Base-by-base conservation (phyloP, 2,329 filamentous ascomycete genomes). In the Aureobasidium sp. region DNA sequence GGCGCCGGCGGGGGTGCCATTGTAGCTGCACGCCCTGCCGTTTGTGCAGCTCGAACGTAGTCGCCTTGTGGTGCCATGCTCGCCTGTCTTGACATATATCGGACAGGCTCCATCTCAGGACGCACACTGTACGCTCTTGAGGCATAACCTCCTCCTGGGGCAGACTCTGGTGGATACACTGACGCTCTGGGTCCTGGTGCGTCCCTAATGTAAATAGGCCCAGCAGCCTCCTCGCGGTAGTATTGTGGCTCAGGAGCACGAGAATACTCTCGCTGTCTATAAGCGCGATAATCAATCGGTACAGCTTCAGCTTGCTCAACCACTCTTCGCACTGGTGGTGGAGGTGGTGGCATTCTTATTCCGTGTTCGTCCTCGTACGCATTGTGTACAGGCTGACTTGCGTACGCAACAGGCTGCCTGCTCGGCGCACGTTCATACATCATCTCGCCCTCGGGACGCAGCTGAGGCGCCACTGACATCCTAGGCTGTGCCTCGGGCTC, bases 391-490 rank as follows among this genome's bases (percentile, higher is more conserved):
- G 61, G 59, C 13, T 65, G 63, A 17, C 62, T 63, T 36, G 59
- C 63, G 53, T 71, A 70, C 7, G 65, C 55, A 12, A 63, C 53
- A 23, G 67, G 66, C 48, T 82, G 78, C 39, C 82, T 80, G 26
- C 79, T 77, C 1, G 80, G 77, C 13, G 80, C 74, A 67, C 87
- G 82, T 69, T 93, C 89, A 67, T 91, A 76, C 63, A 75, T 73
- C 34, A 34, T 15, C 20, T 60, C 61, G 13, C 20, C 12, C 36
- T 62, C 61, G 5, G 55, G 36, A 13, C 53, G 52, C 10, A 69
- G 70, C 39, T 80, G 76, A 44, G 82, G 79, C 5, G 80, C 82
- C 17, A 82, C 77, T 8, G 84, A 85, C 55, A 82, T 82, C 51
- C 82, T 76, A 23, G 79, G 70, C 20, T 64, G 26, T 29, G 58